These are phyloP conservation scores for Umbelopsis sp. DNA, from an alignment of 192 early-diverging fungal species.

Conservation along the genomic window DNA sequence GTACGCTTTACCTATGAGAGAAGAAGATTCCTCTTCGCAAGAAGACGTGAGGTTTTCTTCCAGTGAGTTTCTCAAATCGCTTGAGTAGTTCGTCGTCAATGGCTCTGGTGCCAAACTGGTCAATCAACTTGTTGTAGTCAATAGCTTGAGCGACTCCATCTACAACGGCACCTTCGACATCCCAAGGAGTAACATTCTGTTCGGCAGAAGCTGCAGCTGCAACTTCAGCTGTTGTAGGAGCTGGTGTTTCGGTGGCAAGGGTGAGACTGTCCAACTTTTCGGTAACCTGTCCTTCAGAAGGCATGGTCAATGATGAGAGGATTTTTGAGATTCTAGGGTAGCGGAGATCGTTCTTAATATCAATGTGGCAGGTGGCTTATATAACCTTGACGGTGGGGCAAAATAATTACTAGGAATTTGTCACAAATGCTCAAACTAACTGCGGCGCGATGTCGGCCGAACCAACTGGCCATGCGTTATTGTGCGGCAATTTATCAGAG, in stretches of 20 bases:
- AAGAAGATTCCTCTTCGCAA: slow-evolving; percentile 92
- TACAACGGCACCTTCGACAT: slow-evolving; percentile 88
- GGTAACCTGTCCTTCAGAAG: neutral
- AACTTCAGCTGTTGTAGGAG: neutral
- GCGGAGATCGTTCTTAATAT: neutral
- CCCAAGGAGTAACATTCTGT: slow-evolving; percentile 87
- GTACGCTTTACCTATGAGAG: slow-evolving; percentile 75
- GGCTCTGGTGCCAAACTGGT: slow-evolving; percentile 81
- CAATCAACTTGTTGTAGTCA: slow-evolving; percentile 90
- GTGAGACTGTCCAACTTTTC: slow-evolving; percentile 9
- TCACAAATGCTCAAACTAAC: slow-evolving; percentile 10
- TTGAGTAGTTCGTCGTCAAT: slow-evolving; percentile 78
- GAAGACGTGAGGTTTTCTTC: slow-evolving; percentile 77
- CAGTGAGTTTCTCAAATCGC: slow-evolving; percentile 86
- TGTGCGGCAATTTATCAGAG: neutral
- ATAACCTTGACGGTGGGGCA: neutral
- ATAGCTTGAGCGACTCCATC: slow-evolving; percentile 86
- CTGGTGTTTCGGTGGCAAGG: neutral
- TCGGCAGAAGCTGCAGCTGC: slow-evolving; percentile 27
- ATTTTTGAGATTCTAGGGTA: neutral
- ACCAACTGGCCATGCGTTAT: neutral
- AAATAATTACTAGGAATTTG: neutral
- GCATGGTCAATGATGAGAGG: neutral
- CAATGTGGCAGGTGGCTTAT: neutral
- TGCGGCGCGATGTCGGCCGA: slow-evolving; percentile 1